Percentiles rank a stretch among this genome's conserved stretches.
phyloP scores from a whole-genome alignment of 257 asterid genomes.

The Nicotiana tomentosiformis region DNA sequence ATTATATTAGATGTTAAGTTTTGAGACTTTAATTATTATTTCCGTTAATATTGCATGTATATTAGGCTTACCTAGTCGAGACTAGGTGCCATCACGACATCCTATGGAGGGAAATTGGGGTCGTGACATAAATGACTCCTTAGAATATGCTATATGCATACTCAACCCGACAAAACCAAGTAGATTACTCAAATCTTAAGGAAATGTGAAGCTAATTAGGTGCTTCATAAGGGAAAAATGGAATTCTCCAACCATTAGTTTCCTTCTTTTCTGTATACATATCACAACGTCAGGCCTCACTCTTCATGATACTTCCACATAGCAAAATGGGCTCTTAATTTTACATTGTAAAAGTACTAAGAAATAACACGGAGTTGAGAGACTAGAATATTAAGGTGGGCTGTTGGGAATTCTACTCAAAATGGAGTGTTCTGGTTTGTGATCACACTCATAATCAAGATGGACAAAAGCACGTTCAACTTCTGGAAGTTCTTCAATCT shows the following conservation, averaged over 20 bases:
- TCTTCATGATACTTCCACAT: background rate
- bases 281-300: background rate
- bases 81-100: too few relatives aligned
- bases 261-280: background rate
- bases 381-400: constrained; percentile 24
- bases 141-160: too few relatives aligned
- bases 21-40: too few relatives aligned
- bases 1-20: too few relatives aligned
- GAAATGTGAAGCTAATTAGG: background rate
- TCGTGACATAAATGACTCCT: too few relatives aligned
- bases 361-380: background rate
- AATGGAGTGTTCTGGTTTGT: constrained; percentile 72
- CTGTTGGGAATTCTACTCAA: constrained; percentile 53
- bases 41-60: too few relatives aligned
- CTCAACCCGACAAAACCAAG: too few relatives aligned
- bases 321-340: background rate
- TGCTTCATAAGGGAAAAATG: background rate
- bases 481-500: constrained; percentile 66
- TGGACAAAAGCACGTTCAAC: constrained; percentile 81
- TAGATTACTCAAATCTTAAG: background rate
- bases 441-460: constrained; percentile 76
- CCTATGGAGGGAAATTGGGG: too few relatives aligned
- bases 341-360: background rate
- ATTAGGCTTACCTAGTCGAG: too few relatives aligned
- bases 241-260: background rate